A percentile compares a stretch with the other conserved stretches of the same genome.
Conservation (phyloP, 2,329 filamentous ascomycete species). For the Didymella keratinophila region DNA sequence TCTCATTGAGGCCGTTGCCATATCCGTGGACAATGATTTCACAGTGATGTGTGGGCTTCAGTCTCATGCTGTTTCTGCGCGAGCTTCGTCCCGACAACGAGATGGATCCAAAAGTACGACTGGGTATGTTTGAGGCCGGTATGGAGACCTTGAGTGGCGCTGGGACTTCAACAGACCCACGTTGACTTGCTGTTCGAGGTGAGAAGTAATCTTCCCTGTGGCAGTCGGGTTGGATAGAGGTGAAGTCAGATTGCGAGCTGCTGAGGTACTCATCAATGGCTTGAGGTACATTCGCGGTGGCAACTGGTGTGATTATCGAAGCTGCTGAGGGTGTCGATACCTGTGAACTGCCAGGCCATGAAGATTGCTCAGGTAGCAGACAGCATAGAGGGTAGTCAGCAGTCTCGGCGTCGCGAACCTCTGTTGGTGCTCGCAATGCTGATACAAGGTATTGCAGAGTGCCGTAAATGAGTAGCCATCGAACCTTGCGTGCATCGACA, state of each 20-base stretch:
- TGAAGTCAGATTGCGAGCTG: conserved; percentile 13
- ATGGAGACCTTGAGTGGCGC: conserved; percentile 40
- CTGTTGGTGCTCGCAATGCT: conserved; percentile 66
- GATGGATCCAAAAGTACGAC: conserved; percentile 42
- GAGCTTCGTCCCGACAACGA: conserved; percentile 42
- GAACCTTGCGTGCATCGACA: conserved; percentile 75
- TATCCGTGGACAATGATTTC: conserved; percentile 52
- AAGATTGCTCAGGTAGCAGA: conserved; percentile 51
- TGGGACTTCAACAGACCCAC: conserved; percentile 42
- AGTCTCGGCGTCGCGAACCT: conserved; percentile 65
- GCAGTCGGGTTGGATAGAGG: conserved; percentile 56
- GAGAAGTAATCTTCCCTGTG: conserved; percentile 53
- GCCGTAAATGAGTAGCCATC: conserved; percentile 80
- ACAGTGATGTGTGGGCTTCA: conserved; percentile 37
- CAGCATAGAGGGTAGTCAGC: conserved; percentile 68
- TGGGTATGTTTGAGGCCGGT: conserved; percentile 39
- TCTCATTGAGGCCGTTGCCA: conserved; percentile 47
- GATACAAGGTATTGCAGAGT: conserved; percentile 75
- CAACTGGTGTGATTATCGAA: neutral
- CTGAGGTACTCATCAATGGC: conserved; percentile 27
- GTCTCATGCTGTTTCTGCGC: conserved; percentile 38
- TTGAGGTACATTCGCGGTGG: conserved; percentile 24
- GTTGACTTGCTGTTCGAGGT: conserved; percentile 30
- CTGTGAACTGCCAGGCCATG: conserved; percentile 45
- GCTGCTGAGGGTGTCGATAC: conserved; percentile 24